Percentiles rank a stretch among this genome's conserved stretches.
These are phyloP conservation scores for Suillus occidentalis DNA, from an alignment of 768 basidiomycete species.

Conservation along the genomic window DNA sequence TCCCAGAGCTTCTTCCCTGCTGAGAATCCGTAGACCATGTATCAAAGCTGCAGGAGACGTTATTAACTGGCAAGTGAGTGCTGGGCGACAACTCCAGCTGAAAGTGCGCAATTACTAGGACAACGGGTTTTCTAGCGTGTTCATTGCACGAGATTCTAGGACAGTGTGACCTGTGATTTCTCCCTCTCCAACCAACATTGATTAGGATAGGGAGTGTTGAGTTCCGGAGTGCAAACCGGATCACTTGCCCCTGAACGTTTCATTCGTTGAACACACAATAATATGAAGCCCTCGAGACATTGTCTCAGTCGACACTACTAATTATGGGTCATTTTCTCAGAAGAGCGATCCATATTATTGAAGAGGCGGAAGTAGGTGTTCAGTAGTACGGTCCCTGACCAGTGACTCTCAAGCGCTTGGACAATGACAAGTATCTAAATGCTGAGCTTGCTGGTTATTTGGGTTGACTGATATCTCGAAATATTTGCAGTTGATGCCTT, in stretches of 20 bases:
- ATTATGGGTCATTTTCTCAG: background rate
- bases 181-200: background rate
- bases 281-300: background rate
- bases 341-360: background rate
- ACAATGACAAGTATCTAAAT: background rate
- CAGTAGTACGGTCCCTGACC: background rate
- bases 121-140: background rate
- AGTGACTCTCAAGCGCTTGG: too few species aligned
- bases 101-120: background rate
- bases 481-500: background rate
- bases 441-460: background rate
- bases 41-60: background rate
- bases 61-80: background rate
- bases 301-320: background rate
- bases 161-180: background rate
- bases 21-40: background rate
- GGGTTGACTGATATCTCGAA: background rate
- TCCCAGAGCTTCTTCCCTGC: background rate
- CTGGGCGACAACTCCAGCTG: background rate
- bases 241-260: background rate
- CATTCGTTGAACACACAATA: background rate
- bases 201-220: background rate
- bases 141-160: background rate
- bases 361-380: background rate
- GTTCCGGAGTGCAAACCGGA: background rate